Evolutionary conservation across 345 rosid genomes (phyloP).

Genomic region (Streptanthus diversifolius): DNA sequence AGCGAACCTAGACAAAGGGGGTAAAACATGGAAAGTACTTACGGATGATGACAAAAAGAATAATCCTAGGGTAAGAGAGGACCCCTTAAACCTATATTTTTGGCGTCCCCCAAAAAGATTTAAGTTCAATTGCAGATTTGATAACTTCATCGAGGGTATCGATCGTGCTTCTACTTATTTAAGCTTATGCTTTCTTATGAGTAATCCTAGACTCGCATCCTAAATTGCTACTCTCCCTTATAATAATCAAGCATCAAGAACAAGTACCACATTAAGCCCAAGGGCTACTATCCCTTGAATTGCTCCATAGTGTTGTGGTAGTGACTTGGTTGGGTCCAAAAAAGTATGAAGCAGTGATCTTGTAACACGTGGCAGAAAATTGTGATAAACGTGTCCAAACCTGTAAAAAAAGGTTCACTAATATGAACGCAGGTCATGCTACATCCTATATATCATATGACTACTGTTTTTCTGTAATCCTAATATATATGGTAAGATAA

Average conservation of each 20-base stretch:
- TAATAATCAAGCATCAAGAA: constrained; percentile 6
- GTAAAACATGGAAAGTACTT: constrained; percentile 9
- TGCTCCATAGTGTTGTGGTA: constrained; percentile 89
- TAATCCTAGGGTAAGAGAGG: not conserved
- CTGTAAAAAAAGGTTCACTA: constrained; percentile 38
- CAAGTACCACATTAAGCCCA: constrained; percentile 73
- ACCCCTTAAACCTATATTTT: constrained; percentile 6
- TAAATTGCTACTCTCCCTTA: constrained; percentile 8
- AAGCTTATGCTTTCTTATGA: not conserved
- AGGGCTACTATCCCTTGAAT: constrained; percentile 81
- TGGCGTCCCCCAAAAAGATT: not conserved
- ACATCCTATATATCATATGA: constrained; percentile 2
- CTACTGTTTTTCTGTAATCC: not conserved
- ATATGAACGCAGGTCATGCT: constrained; percentile 12
- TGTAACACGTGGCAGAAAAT: constrained; percentile 68
- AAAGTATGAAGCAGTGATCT: constrained; percentile 85
- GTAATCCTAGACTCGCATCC: constrained; percentile 3
- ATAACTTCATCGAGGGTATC: not conserved
- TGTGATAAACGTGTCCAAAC: constrained; percentile 84
- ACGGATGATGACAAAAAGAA: not conserved
- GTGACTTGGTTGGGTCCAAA: constrained; percentile 74
- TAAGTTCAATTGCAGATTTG: not conserved
- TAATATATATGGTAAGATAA: not conserved
- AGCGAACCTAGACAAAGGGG: constrained; percentile 55
- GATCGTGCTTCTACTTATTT: not conserved